phyloP scores from a whole-genome alignment of 371 early-diverging fungal species.

The Mucor plumbeus region DNA sequence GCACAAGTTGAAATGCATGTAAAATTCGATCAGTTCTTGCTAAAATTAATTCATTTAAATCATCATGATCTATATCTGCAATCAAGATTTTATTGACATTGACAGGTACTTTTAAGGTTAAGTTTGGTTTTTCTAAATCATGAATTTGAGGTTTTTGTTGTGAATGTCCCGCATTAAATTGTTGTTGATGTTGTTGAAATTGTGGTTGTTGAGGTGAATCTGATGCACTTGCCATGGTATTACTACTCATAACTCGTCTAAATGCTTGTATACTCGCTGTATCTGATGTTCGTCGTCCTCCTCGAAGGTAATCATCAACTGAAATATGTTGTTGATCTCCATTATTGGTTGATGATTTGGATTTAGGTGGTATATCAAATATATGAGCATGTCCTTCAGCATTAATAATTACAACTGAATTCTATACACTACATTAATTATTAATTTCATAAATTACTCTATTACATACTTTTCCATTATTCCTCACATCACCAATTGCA shows the following conservation, averaged over 20 bases:
- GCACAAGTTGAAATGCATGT: constrained; percentile 65
- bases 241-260: constrained; percentile 37
- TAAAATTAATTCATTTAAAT: constrained; percentile 75
- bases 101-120: constrained; percentile 77
- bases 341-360: neutral
- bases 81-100: constrained; percentile 80
- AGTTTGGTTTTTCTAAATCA: constrained; percentile 64
- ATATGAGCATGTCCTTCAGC: constrained; percentile 74
- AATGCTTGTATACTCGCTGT: constrained; percentile 48
- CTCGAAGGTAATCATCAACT: constrained; percentile 45
- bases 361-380: constrained; percentile 56
- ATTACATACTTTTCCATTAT: constrained; percentile 54
- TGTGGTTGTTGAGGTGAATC: neutral
- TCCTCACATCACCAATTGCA: constrained; percentile 70
- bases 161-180: neutral
- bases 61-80: constrained; percentile 80
- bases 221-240: constrained; percentile 5
- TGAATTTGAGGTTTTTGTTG: constrained; percentile 26
- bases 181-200: neutral
- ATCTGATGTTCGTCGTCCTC: constrained; percentile 48
- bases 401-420: constrained; percentile 69
- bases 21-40: constrained; percentile 84
- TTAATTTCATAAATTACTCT: neutral
- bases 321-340: constrained; percentile 35
- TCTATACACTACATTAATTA: constrained; percentile 23